Conservation (phyloP, 176 grass and related monocot species). For the Carex kokanica region DNA sequence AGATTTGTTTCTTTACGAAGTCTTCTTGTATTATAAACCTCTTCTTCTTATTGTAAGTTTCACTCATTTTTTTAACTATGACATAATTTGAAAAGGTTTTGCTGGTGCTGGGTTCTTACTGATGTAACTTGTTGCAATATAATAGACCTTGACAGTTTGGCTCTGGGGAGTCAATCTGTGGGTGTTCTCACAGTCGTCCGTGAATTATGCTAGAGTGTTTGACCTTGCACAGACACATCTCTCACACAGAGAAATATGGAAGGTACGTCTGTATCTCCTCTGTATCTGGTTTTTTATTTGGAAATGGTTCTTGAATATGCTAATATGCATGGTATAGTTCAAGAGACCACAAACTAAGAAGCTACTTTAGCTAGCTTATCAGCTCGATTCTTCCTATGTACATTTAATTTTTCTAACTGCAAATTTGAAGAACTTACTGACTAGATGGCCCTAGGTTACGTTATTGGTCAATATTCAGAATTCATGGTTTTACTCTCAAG, state of each 20-base stretch:
- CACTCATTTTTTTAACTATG: background rate
- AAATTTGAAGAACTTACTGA: background rate
- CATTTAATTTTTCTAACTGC: background rate
- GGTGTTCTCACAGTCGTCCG: conserved; percentile 50
- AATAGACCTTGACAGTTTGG: conserved; percentile 52
- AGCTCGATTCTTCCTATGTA: background rate
- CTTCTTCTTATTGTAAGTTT: conserved; percentile 57
- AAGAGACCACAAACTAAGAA: background rate
- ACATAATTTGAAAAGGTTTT: background rate
- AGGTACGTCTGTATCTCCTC: conserved; percentile 31
- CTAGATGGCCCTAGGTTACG: background rate
- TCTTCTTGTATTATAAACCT: conserved; percentile 56
- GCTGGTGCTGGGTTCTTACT: background rate
- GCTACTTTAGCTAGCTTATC: background rate
- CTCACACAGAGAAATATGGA: conserved; percentile 49
- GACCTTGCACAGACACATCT: conserved; percentile 51
- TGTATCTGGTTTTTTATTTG: background rate
- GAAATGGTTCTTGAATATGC: background rate
- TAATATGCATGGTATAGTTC: background rate
- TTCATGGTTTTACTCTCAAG: background rate
- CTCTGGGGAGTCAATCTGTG: conserved; percentile 58
- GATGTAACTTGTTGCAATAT: conserved; percentile 21
- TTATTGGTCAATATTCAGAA: background rate
- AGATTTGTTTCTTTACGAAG: conserved; percentile 59
- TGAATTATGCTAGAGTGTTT: conserved; percentile 52